phyloP scores from a whole-genome alignment of 495 filamentous ascomycete genomes.

The Acidomyces sp. region DNA sequence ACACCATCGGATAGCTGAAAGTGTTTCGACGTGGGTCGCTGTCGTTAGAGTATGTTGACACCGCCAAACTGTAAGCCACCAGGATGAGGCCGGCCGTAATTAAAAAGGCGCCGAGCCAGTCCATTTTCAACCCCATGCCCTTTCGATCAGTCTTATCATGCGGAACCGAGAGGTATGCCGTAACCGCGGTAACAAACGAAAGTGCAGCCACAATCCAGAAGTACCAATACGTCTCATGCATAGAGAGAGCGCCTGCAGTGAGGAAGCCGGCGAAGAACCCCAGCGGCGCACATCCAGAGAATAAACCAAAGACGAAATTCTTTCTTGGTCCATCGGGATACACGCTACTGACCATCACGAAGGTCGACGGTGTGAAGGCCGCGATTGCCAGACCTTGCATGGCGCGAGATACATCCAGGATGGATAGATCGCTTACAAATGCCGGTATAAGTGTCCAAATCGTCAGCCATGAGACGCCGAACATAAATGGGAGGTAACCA shows the following conservation, averaged over 20 bases:
- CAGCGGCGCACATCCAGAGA: conserved; percentile 62
- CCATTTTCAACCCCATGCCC: conserved; percentile 44
- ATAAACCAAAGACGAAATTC: conserved; percentile 72
- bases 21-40: conserved; percentile 44
- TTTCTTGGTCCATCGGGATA: conserved; percentile 78
- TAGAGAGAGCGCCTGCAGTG: conserved; percentile 57
- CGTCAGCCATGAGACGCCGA: conserved; percentile 56
- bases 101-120: conserved; percentile 53
- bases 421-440: conserved; percentile 49
- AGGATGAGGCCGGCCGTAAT: conserved; percentile 58
- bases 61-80: conserved; percentile 66
- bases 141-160: conserved; percentile 43
- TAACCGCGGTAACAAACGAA: conserved; percentile 36
- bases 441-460: conserved; percentile 63
- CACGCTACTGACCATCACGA: conserved; percentile 67
- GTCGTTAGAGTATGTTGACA: conserved; percentile 30
- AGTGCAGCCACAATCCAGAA: conserved; percentile 62
- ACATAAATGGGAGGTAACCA: conserved; percentile 56
- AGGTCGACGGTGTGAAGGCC: conserved; percentile 61
- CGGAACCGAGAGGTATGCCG: conserved; percentile 53
- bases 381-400: conserved; percentile 69
- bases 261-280: conserved; percentile 80
- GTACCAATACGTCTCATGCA: conserved; percentile 57
- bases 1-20: conserved; percentile 62
- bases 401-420: conserved; percentile 65